Conservation (phyloP, 441 rosid species). For the Gossypium laxum region DNA sequence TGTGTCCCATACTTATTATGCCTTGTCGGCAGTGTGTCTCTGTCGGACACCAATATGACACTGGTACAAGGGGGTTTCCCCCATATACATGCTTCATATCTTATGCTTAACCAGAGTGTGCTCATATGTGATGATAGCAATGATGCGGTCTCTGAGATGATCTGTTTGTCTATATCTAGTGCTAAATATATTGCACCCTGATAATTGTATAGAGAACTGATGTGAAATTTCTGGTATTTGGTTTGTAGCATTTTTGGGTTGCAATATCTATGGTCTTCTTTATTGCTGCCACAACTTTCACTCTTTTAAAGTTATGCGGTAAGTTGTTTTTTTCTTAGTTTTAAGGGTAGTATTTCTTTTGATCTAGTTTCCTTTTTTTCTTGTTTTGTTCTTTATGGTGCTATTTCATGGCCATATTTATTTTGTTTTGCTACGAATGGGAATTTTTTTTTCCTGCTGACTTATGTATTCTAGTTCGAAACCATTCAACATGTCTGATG, state of each 20-base stretch:
- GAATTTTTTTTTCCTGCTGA: not conserved
- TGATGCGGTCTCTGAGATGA: not conserved
- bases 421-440: not conserved
- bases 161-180: not conserved
- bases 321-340: conserved; percentile 18
- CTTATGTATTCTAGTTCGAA: not conserved
- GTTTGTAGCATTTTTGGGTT: conserved; percentile 59
- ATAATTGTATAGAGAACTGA: conserved; percentile 4
- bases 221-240: conserved; percentile 17
- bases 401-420: not conserved
- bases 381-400: not conserved
- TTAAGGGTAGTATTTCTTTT: not conserved
- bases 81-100: too few relatives aligned
- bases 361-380: not conserved
- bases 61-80: too few relatives aligned
- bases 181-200: not conserved
- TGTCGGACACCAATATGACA: too few relatives aligned
- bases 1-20: too few relatives aligned
- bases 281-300: conserved; percentile 55
- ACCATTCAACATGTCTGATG: not conserved
- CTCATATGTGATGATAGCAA: not conserved
- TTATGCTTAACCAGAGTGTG: too few relatives aligned
- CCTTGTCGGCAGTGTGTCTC: too few relatives aligned
- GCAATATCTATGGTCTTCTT: conserved; percentile 60
- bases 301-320: conserved; percentile 60